These are phyloP conservation scores for Lachnellula hyalina DNA, from an alignment of 2,329 filamentous ascomycete genomes.

Conservation along the genomic window DNA sequence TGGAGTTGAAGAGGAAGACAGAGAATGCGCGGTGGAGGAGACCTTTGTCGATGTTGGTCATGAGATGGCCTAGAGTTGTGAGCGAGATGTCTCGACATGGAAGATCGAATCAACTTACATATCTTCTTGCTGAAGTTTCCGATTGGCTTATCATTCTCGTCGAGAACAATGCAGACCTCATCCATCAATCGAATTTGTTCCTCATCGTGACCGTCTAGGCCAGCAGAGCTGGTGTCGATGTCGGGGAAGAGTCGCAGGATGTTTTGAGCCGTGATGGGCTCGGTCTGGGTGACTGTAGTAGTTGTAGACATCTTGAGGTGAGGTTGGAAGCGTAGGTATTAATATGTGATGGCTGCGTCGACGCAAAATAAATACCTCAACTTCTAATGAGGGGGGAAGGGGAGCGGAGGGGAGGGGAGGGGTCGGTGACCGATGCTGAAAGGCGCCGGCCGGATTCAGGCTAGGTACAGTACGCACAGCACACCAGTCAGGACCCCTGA, in stretches of 20 bases:
- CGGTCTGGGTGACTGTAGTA: constrained; percentile 43
- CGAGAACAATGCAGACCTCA: constrained; percentile 94
- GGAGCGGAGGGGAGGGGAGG: not conserved
- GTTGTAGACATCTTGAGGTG: constrained; percentile 33
- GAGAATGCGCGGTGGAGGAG: constrained; percentile 97
- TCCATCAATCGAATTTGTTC: constrained; percentile 99
- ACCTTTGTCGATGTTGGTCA: constrained; percentile 97
- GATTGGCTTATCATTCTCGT: constrained; percentile 87
- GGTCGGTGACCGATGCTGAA: not conserved
- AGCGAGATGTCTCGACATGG: constrained; percentile 10
- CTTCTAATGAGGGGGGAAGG: not conserved
- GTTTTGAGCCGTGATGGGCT: constrained; percentile 75
- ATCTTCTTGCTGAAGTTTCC: constrained; percentile 97
- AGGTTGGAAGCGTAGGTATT: constrained; percentile 1
- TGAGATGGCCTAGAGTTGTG: constrained; percentile 70
- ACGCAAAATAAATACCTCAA: constrained; percentile 10
- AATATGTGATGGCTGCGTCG: not conserved
- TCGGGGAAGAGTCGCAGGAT: constrained; percentile 88
- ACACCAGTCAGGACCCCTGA: not conserved
- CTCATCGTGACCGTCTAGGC: constrained; percentile 87
- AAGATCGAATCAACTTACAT: constrained; percentile 53
- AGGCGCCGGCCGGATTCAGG: not conserved
- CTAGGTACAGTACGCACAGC: too few relatives aligned
- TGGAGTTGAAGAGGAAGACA: constrained; percentile 92
- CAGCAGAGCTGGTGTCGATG: constrained; percentile 62